Percentiles rank a stretch among this genome's conserved stretches.
Evolutionary conservation across 1,284 basidiomycete species (phyloP).

Genomic region (Phylloboletellus chloephorus): DNA sequence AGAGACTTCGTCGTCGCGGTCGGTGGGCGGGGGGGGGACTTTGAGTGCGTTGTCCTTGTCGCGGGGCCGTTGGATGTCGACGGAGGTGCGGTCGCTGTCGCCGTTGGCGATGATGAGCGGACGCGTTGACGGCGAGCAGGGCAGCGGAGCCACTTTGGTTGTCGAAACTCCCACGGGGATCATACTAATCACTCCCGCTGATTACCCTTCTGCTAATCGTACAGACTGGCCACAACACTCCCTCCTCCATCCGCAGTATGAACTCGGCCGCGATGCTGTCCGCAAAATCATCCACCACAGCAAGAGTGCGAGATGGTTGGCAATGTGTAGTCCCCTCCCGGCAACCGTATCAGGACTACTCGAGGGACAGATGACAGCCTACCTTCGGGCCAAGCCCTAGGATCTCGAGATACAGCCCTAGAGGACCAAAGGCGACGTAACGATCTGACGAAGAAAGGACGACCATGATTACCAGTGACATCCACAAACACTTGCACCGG

Average conservation of each 20-base stretch:
- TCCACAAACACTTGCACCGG: constrained; percentile 53
- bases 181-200: constrained; percentile 13
- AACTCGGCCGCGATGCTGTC: constrained; percentile 18
- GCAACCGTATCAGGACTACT: not conserved
- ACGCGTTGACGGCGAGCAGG: constrained; percentile 18
- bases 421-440: no score
- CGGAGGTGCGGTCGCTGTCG: constrained; percentile 14
- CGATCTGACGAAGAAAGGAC: no score
- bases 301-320: constrained; percentile 18
- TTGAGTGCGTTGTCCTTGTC: not conserved
- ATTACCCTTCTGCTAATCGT: not conserved
- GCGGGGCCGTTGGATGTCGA: constrained; percentile 6
- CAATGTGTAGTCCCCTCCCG: constrained; percentile 17
- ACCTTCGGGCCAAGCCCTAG: no score
- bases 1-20: not conserved
- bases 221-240: not conserved
- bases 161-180: constrained; percentile 20
- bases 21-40: not conserved
- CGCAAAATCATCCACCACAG: constrained; percentile 15
- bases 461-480: constrained; percentile 60
- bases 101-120: constrained; percentile 24
- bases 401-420: no score
- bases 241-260: constrained; percentile 12
- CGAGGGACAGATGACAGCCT: constrained; percentile 1
- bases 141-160: constrained; percentile 3